Conservation (phyloP, 1,139 yeast genomes). For the Zygosaccharomyces sapae region DNA sequence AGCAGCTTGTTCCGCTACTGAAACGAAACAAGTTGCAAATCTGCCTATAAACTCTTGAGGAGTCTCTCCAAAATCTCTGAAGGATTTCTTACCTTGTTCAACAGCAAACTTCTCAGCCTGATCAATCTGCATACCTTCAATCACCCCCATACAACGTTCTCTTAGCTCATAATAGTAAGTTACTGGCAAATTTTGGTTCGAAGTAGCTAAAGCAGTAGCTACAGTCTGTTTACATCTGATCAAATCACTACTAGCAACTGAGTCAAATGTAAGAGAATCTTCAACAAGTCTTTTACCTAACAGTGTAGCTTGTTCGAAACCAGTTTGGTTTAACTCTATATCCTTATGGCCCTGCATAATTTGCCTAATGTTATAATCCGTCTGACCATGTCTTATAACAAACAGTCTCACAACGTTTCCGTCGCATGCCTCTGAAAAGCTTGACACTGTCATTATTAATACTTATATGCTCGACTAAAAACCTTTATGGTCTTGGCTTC, state of each 20-base stretch:
- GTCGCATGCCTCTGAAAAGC: slow-evolving; percentile 22
- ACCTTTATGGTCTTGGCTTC: not conserved
- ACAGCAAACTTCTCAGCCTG: slow-evolving; percentile 62
- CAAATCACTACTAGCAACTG: slow-evolving; percentile 56
- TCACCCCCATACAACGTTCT: slow-evolving; percentile 76
- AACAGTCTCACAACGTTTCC: slow-evolving; percentile 48
- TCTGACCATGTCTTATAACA: slow-evolving; percentile 76
- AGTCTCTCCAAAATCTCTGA: slow-evolving; percentile 55
- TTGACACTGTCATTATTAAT: slow-evolving; percentile 16
- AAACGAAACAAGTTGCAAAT: slow-evolving; percentile 47
- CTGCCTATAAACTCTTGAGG: slow-evolving; percentile 47
- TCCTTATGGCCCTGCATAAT: slow-evolving; percentile 72
- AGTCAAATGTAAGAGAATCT: slow-evolving; percentile 41
- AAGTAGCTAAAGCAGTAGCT: slow-evolving; percentile 39
- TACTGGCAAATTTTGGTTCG: slow-evolving; percentile 28
- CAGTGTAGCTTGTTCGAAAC: slow-evolving; percentile 51
- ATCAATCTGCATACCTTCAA: slow-evolving; percentile 66
- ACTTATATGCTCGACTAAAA: slow-evolving; percentile 1
- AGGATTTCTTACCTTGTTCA: slow-evolving; percentile 42
- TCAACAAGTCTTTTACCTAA: slow-evolving; percentile 41
- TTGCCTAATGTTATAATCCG: slow-evolving; percentile 61
- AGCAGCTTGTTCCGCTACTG: slow-evolving; percentile 41
- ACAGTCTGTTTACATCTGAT: slow-evolving; percentile 56
- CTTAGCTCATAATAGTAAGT: slow-evolving; percentile 44
- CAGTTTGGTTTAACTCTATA: slow-evolving; percentile 55